A percentile compares a stretch with the other conserved stretches of the same genome.
phyloP scores from a whole-genome alignment of 1,139 yeast species.

The Martiniozyma asiatica region DNA sequence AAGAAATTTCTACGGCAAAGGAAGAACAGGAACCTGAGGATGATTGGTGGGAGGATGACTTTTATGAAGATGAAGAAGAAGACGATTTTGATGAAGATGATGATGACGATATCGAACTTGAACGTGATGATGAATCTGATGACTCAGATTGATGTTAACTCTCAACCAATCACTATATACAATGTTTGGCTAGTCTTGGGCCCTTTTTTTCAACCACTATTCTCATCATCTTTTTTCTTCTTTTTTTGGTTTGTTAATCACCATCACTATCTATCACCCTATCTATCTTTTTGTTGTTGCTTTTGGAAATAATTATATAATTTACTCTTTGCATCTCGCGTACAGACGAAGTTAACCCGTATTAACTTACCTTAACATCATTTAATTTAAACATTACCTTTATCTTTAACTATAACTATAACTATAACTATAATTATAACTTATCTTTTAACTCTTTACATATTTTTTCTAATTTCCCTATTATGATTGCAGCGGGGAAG shows the following conservation, averaged over 20 bases:
- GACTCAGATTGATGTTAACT: slow-evolving; percentile 4
- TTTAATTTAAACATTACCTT: not conserved
- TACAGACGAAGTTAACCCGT: not conserved
- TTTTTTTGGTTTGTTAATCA: no score
- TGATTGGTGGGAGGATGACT: slow-evolving; percentile 64
- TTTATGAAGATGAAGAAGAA: slow-evolving; percentile 45
- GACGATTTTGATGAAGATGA: slow-evolving; percentile 29
- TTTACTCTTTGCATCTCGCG: no score
- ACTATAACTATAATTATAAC: no score
- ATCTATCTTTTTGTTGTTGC: not conserved
- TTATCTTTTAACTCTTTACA: slow-evolving; percentile 8
- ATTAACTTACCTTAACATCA: not conserved
- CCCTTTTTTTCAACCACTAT: no score
- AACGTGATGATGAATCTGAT: slow-evolving; percentile 14
- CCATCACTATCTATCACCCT: not conserved
- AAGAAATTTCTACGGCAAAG: slow-evolving; percentile 25
- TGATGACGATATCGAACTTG: slow-evolving; percentile 24
- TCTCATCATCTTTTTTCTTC: no score
- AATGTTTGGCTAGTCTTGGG: no score
- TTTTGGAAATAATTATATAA: no score
- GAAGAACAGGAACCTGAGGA: slow-evolving; percentile 69
- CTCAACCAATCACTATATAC: no score
- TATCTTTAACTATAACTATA: no score
- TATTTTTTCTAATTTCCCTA: slow-evolving; percentile 31
- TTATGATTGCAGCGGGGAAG: slow-evolving; percentile 32